A percentile compares a stretch with the other conserved stretches of the same genome.
Evolutionary conservation across 306 rosid species (phyloP).

Genomic region (Prunus mume): DNA sequence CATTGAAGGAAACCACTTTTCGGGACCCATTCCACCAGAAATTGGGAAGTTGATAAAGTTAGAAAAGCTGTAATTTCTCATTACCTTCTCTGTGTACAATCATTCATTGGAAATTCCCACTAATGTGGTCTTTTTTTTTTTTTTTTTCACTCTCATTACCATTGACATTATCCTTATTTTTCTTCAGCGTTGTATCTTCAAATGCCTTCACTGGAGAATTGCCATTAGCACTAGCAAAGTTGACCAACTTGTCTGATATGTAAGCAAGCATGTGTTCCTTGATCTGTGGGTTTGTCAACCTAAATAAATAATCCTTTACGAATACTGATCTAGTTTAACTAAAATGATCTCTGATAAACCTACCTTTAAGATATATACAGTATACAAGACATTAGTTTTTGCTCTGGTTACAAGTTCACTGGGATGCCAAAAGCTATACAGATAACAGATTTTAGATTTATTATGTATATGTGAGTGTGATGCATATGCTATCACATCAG

Average conservation of each 20-base stretch:
- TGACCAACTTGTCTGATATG: conserved; percentile 80
- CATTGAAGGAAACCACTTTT: conserved; percentile 75
- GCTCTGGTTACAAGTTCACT: too few relatives aligned
- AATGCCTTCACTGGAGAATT: conserved; percentile 77
- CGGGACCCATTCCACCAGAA: conserved; percentile 66
- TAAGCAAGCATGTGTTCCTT: conserved; percentile 38
- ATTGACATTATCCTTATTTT: conserved; percentile 24
- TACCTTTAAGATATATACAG: too few relatives aligned
- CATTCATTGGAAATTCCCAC: background rate
- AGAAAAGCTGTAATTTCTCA: conserved; percentile 63
- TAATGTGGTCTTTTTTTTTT: background rate
- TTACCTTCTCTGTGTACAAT: background rate
- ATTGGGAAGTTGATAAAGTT: conserved; percentile 60
- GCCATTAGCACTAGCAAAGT: conserved; percentile 60
- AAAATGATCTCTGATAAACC: background rate
- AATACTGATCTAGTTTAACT: too few relatives aligned
- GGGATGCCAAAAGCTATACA: too few relatives aligned
- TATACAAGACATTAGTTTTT: too few relatives aligned
- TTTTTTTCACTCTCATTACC: conserved; percentile 1
- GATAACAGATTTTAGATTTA: background rate
- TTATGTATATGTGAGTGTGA: background rate
- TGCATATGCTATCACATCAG: background rate
- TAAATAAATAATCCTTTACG: background rate
- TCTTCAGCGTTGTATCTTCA: conserved; percentile 61
- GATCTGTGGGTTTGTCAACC: conserved; percentile 6